phyloP scores from a whole-genome alignment of 1,284 basidiomycete genomes.

The Rugiboletus extremiorientalis region DNA sequence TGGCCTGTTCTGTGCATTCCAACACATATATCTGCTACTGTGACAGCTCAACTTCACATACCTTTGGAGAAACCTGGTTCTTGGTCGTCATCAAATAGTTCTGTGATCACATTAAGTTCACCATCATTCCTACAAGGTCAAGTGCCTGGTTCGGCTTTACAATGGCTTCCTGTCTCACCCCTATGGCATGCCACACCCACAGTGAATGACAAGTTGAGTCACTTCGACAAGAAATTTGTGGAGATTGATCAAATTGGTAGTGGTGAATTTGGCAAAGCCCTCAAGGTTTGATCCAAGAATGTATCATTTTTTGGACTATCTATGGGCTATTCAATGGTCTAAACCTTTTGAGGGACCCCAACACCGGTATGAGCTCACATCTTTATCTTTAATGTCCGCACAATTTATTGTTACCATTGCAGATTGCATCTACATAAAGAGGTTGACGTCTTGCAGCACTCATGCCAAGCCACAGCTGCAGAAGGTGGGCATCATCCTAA shows the following conservation, averaged over 20 bases:
- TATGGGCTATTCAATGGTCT: slow-evolving; percentile 94
- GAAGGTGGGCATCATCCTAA: slow-evolving; percentile 58
- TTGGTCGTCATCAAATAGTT: slow-evolving; percentile 54
- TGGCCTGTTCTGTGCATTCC: slow-evolving; percentile 50
- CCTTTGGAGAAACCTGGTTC: slow-evolving; percentile 51
- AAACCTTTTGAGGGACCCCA: slow-evolving; percentile 90
- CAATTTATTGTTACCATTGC: slow-evolving; percentile 12
- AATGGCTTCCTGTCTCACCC: slow-evolving; percentile 15
- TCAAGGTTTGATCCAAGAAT: slow-evolving; percentile 81
- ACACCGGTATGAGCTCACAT: slow-evolving; percentile 64
- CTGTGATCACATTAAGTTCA: slow-evolving; percentile 40
- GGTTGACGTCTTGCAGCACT: slow-evolving; percentile 87
- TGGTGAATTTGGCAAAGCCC: slow-evolving; percentile 93
- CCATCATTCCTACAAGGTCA: slow-evolving; percentile 33
- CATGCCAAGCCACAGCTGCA: slow-evolving; percentile 50
- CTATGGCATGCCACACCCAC: slow-evolving; percentile 13
- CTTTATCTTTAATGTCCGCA: slow-evolving; percentile 11
- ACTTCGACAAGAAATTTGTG: slow-evolving; percentile 78
- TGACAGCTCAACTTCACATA: slow-evolving; percentile 41
- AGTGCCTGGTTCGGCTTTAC: slow-evolving; percentile 19
- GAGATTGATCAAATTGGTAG: slow-evolving; percentile 84
- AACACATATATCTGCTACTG: slow-evolving; percentile 25
- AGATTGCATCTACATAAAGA: slow-evolving; percentile 93
- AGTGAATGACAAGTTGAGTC: slow-evolving; percentile 43
- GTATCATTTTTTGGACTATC: slow-evolving; percentile 42